Base-by-base conservation (phyloP, 169 alveolate genomes). In the Plasmodium falciparum region DNA sequence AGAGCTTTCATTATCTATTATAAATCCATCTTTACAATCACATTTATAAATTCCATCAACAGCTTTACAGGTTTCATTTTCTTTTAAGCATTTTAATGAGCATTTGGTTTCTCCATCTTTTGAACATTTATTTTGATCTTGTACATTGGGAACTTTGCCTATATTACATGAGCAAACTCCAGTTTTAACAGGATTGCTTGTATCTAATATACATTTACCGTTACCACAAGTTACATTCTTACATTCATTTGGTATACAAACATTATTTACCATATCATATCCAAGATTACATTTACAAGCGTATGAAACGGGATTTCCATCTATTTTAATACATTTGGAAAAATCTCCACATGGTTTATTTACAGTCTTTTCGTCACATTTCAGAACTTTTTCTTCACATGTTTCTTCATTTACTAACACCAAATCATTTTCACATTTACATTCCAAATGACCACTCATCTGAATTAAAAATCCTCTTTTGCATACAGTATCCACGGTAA, bases 371-470 rank as follows among this genome's bases (percentile, higher is more conserved):
- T 43, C 70, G 9, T 62, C 52, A 29, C 89, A 76, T 49, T 63
- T 69, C 7, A 39, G 47, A 39, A 56, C 24, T 13, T n/a, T 76
- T 63, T 76, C 22, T 76, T 65, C 78, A 76, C 89, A 76, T 11
- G 22, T 13, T 65, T 63, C 39, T 45, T 76, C 75, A 52, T 65
- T 47, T 29, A 39, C 22, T 12, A 59, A 69, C 22, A 49, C 63
- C 50, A 65, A 39, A 12, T 56, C 70, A 12, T 63, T 47, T 39
- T 76, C 52, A 65, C 89, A 76, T n/a, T 26, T 47, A 43, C 89
- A 76, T 56, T 76, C 74, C 22, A 63, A 76, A 69, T 76, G 89
- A n/a, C 66, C 29, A 50, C 89, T 76, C 89, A 76, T 76, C 52
- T 76, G 89, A 58, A 26, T 67, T 43, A 76, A 33, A 20, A 26